Base-by-base conservation (phyloP, 352 stramenopile genomes). In the Thraustotheca clavata region DNA sequence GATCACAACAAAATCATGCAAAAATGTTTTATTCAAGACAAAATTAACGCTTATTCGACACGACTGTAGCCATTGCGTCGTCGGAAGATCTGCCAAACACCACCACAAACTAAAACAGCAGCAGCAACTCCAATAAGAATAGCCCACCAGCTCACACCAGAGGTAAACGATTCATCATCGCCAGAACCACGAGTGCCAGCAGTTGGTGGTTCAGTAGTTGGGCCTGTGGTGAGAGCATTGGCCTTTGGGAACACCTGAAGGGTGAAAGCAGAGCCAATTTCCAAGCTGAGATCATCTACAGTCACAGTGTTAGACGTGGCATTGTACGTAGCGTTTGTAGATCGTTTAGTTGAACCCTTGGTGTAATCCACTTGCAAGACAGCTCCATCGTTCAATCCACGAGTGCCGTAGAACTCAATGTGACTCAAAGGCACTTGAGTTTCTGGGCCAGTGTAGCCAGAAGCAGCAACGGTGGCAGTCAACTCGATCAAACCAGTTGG, bases 331-430 rank as follows among this genome's bases (percentile, higher is more conserved):
- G 33, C 57, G 6, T 26, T 65, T 40, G 20, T 32, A 16, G 38
- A 29, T 22, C 57, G 57, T 31, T 52, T 65, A 29, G 43, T 65
- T 18, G n/a, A 4, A 14, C 27, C 36, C 38, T 52, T 65, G 36
- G 46, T 41, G 57, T 65, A 65, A 29, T 52, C 57, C 26, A 65
- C 57, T 18, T 36, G 27, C 4, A 65, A 26, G 12, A 41, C 57
- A 32, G 33, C 46, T 40, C 27, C 38, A 31, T 6, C 27, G 26
- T 16, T 46, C 35, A 50, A 38, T 1, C 57, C 57, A 8, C 20
- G 35, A 33, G 46, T 46, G 24, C 57, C 57, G 27, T 65, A 65
- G 8, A 65, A 40, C 38, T 65, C 33, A 54, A 65, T 54, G 16
- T 40, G 18, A 6, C 40, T 46, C 0, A 65, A 14, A 6, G 27